Evolutionary conservation across 164 flowering plant genomes (phyloP).

Genomic region (Kalanchoe fedtschenkoi): DNA sequence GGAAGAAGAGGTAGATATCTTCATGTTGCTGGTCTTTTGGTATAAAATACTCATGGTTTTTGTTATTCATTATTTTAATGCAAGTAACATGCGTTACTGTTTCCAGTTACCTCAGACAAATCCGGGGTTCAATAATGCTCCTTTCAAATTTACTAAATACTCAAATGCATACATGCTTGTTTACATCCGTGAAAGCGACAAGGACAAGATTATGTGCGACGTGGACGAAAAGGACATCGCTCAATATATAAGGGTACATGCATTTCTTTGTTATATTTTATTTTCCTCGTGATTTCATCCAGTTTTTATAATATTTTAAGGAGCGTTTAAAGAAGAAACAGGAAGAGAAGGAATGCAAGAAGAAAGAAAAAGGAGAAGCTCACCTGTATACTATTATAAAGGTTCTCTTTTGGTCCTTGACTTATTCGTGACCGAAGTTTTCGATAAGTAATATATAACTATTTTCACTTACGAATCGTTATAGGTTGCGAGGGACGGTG

Average conservation of each 20-base stretch:
- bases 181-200: conserved; percentile 84
- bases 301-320: conserved; percentile 20
- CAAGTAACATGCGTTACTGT: conserved; percentile 12
- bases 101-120: conserved; percentile 73
- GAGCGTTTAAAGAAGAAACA: conserved; percentile 78
- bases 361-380: conserved; percentile 76
- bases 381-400: conserved; percentile 75
- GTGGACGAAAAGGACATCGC: conserved; percentile 90
- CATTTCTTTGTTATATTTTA: conserved; percentile 2
- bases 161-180: conserved; percentile 98
- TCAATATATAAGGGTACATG: conserved; percentile 64
- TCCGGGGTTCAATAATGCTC: conserved; percentile 77
- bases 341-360: conserved; percentile 84
- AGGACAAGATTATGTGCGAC: conserved; percentile 71
- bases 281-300: neutral
- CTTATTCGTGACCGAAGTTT: neutral
- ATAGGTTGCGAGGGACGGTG: conserved; percentile 71
- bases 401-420: conserved; percentile 23
- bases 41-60: neutral
- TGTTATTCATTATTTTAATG: neutral
- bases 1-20: conserved; percentile 59
- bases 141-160: conserved; percentile 80
- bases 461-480: neutral
- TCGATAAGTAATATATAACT: neutral
- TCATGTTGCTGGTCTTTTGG: neutral